A percentile compares a stretch with the other conserved stretches of the same genome.
phyloP scores from a whole-genome alignment of 805 yeast species.

The Candida adriatica region DNA sequence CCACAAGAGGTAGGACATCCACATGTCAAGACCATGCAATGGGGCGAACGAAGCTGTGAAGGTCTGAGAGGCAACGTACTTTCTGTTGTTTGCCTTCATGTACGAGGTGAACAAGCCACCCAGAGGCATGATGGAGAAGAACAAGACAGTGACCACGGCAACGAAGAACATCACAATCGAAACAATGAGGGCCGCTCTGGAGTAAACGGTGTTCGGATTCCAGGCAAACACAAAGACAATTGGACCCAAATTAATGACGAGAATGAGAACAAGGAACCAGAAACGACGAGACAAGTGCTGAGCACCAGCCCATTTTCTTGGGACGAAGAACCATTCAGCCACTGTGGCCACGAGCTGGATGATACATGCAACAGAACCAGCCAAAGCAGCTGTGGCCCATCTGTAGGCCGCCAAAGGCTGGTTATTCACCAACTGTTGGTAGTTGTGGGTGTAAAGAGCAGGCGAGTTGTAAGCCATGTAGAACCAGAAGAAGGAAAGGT shows the following conservation, averaged over 20 bases:
- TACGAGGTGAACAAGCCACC: conserved; percentile 95
- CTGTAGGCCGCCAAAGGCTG: conserved; percentile 84
- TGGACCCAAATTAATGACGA: conserved; percentile 75
- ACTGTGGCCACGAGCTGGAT: conserved; percentile 84
- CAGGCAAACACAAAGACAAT: conserved; percentile 79
- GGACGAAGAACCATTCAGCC: conserved; percentile 93
- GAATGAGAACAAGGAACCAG: conserved; percentile 59
- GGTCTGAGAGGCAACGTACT: conserved; percentile 87
- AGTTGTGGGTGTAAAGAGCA: conserved; percentile 80
- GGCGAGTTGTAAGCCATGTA: conserved; percentile 91
- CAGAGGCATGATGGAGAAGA: conserved; percentile 91
- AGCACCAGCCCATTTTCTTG: conserved; percentile 99
- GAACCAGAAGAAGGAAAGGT: conserved; percentile 88
- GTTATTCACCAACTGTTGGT: conserved; percentile 74
- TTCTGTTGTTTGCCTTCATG: conserved; percentile 79
- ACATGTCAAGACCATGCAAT: conserved; percentile 84
- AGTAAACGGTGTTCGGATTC: conserved; percentile 58
- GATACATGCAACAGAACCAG: conserved; percentile 79
- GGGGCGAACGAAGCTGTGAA: conserved; percentile 88
- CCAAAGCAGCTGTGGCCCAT: conserved; percentile 92
- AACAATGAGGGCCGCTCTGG: conserved; percentile 69
- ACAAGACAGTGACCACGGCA: conserved; percentile 74
- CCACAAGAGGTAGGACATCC: conserved; percentile 95
- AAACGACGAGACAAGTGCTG: conserved; percentile 90
- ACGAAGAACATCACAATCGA: conserved; percentile 86